Base-by-base conservation (phyloP, 2,329 filamentous ascomycete genomes). In the Aspergillus luchuensis region DNA sequence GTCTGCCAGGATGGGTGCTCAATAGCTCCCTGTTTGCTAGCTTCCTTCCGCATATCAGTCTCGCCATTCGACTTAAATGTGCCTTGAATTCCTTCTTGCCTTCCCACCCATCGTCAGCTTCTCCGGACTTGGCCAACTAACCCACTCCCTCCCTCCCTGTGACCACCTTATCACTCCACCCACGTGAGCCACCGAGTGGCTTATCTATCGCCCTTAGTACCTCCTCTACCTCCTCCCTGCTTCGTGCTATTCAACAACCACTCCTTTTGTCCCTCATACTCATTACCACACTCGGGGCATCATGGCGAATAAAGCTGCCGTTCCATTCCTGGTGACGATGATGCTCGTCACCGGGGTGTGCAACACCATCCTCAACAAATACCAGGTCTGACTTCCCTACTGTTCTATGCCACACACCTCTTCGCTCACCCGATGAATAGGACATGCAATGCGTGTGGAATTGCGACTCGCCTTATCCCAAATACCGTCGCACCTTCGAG, bases 361-460 rank as follows among this genome's bases (percentile, higher is more conserved):
- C 84, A 99, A 99, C 77, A 99, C 95, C 1, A 86, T 99, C 63
- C 84, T 99, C 71, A 97, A 94, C 69, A 99, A 99, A 75, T 97
- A 93, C 73, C 94, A 98, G 82, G 92, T 93, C 78, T 63, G 81
- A 74, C 36, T 21, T 33, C 25, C 19, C 21, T 15, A 13, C 36
- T 21, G 25, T 17, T 28, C 7, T n/a, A 30, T 15, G 11, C 33
- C 33, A 36, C 36, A 45, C 30, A 28, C 30, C 39, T 56, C 8
- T 11, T 43, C 49, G 39, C 57, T 65, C 23, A 63, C 47, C 41
- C 23, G 49, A 10, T 48, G 25, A 8, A 36, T 62, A 80, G 91
- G 95, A 99, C 76, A 96, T 97, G 82, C 92, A 97, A 88, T 99
- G 95, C 79, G 91, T 98, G 43, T 86, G 90, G 66, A 87, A 98